Percentiles rank a stretch among this genome's conserved stretches.
Conservation (phyloP, 352 stramenopile genomes). For the Pythium grandisporangium region DNA sequence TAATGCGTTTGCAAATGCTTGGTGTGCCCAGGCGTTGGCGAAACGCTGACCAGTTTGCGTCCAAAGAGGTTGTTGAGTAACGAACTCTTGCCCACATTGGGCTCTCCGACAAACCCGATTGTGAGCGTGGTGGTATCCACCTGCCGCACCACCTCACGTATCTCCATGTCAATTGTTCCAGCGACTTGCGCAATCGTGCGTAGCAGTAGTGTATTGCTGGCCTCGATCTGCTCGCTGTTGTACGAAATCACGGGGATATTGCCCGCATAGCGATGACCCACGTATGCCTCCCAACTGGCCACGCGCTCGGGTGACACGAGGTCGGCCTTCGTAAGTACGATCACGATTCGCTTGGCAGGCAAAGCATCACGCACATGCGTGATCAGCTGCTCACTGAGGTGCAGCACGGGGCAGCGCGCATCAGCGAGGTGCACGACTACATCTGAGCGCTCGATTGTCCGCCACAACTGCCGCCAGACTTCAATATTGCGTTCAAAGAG, state of each 20-base stretch:
- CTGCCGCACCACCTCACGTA: slow-evolving; percentile 91
- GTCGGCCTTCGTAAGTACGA: slow-evolving; percentile 99
- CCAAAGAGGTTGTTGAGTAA: slow-evolving; percentile 88
- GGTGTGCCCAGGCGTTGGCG: slow-evolving; percentile 64
- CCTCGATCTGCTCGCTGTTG: slow-evolving; percentile 50
- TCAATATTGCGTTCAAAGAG: slow-evolving; percentile 76
- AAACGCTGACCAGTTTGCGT: slow-evolving; percentile 74
- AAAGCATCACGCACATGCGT: slow-evolving; percentile 26
- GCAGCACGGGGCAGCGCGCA: slow-evolving; percentile 55
- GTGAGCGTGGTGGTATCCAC: slow-evolving; percentile 83
- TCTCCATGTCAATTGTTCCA: slow-evolving; percentile 18
- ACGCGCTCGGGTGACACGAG: slow-evolving; percentile 84
- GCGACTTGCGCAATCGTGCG: slow-evolving; percentile 27
- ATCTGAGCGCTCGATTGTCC: slow-evolving; percentile 65
- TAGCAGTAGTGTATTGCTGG: slow-evolving; percentile 35
- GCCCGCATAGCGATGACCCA: slow-evolving; percentile 78
- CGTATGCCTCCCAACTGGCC: slow-evolving; percentile 89
- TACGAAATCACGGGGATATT: slow-evolving; percentile 78
- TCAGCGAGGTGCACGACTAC: slow-evolving; percentile 74
- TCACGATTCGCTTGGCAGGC: slow-evolving; percentile 88
- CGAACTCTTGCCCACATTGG: slow-evolving; percentile 93
- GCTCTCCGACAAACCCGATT: slow-evolving; percentile 95
- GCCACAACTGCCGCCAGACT: slow-evolving; percentile 78
- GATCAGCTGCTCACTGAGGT: slow-evolving; percentile 62
- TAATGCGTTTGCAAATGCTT: slow-evolving; percentile 82